phyloP scores from a whole-genome alignment of 495 filamentous ascomycete genomes.

The Talaromyces proteolyticus region DNA sequence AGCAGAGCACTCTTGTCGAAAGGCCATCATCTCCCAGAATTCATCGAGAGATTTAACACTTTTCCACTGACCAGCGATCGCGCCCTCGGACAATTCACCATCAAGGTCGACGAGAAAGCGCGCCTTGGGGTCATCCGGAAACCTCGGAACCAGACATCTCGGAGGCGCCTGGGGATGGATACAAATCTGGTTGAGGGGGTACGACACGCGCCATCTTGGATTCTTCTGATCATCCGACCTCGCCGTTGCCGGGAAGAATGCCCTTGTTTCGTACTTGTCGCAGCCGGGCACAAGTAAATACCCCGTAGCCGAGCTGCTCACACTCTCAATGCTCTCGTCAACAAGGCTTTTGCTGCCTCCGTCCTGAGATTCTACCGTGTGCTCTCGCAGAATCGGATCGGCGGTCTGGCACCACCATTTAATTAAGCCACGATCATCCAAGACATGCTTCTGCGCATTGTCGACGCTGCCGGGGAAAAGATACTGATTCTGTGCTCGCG shows the following conservation, averaged over 20 bases:
- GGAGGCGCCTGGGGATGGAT: slow-evolving; percentile 57
- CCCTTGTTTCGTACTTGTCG: slow-evolving; percentile 65
- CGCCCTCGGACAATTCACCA: slow-evolving; percentile 55
- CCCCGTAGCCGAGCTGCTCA: slow-evolving; percentile 45
- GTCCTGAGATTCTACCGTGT: slow-evolving; percentile 35
- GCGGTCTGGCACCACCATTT: slow-evolving; percentile 92
- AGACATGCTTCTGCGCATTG: slow-evolving; percentile 82
- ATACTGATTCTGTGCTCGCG: slow-evolving; percentile 87
- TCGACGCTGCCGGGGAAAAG: slow-evolving; percentile 88
- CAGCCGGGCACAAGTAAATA: slow-evolving; percentile 86
- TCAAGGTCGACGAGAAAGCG: slow-evolving; percentile 87
- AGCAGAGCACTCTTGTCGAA: slow-evolving; percentile 89
- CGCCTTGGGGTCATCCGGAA: slow-evolving; percentile 94
- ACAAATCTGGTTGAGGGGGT: slow-evolving; percentile 60
- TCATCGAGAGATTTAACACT: slow-evolving; percentile 76
- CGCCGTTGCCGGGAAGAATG: slow-evolving; percentile 47
- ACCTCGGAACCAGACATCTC: slow-evolving; percentile 80
- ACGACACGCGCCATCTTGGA: slow-evolving; percentile 46
- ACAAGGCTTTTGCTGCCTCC: slow-evolving; percentile 24
- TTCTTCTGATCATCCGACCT: slow-evolving; percentile 35
- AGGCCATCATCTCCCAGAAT: slow-evolving; percentile 99
- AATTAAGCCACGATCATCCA: slow-evolving; percentile 83
- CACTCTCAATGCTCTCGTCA: slow-evolving; percentile 33
- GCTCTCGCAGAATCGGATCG: slow-evolving; percentile 60
- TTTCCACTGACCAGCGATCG: slow-evolving; percentile 63